Evolutionary conservation across 2,329 filamentous ascomycete species (phyloP), one percentile per base, ranked within the genome.

Genomic region (Rosellinia necatrix): DNA sequence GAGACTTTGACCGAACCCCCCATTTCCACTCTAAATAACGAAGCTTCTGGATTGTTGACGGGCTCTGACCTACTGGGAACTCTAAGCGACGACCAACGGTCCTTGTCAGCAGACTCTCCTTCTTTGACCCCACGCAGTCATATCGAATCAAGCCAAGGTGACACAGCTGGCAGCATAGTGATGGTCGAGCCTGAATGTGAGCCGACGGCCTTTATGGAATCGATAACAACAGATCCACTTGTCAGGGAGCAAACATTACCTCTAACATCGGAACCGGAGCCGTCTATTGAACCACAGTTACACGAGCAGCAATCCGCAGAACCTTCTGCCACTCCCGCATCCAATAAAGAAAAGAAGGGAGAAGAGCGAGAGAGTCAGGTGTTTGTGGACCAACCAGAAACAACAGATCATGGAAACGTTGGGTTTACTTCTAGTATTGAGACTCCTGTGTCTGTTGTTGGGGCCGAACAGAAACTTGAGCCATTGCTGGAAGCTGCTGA

Each of bases 291-390:
- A 37, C 10, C 32, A 38, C 43, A 37, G 41, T 13, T 24, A 6
- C 22, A 30, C 21, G 38, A 56, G 32, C 44, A 53, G 15, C 38
- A 19, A 10, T 10, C 41, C n/a, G 34, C 49, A 27, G 58, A 62
- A 34, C 27, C 24, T 13, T 15, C 30, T 5, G 21, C 19, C 25
- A 24, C 34, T 25, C 47, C 25, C 24, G 63, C 61, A 40, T 62
- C 65, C 9, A 61, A 66, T 53, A 65, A 64, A 49, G 61, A 63
- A n/a, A 64, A 66, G 53, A 64, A 66, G 41, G 63, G 64, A 50
- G 59, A 65, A 32, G 62, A 65, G 54, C 54, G 46, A 57, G 56
- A 54, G 21, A 59, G 54, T 41, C 50, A 53, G 17, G 19, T 50
- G 32, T 5, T 49, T 9, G 24, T 30, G 5, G 61, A 66, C n/a